Evolutionary conservation across 1,284 basidiomycete genomes (phyloP).

Genomic region (Schizophyllum commune): DNA sequence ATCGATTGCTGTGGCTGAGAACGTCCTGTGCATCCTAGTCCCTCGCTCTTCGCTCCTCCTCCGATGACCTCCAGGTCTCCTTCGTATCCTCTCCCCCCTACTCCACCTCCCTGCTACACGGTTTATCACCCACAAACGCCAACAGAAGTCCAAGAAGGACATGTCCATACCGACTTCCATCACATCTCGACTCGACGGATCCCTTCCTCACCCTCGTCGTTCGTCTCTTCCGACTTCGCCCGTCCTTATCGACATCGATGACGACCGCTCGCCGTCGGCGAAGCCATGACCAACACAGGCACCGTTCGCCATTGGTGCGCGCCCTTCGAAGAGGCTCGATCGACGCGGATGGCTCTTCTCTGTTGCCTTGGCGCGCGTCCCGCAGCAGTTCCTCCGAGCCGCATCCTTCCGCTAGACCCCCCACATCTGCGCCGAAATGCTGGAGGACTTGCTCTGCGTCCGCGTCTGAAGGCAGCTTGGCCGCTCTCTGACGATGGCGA

Average conservation of each 20-base stretch:
- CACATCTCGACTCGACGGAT: background rate
- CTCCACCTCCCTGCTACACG: too few species aligned
- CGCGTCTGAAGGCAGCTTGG: background rate
- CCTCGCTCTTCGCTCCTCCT: too few species aligned
- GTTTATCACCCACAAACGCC: too few species aligned
- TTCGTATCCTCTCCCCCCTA: too few species aligned
- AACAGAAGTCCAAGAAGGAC: too few species aligned
- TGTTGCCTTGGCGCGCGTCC: background rate
- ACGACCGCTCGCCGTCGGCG: background rate
- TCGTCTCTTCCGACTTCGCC: background rate
- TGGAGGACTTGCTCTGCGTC: background rate
- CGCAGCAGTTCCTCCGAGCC: background rate
- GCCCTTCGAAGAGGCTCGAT: background rate
- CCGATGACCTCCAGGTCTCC: too few species aligned
- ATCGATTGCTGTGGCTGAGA: too few species aligned
- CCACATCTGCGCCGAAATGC: background rate
- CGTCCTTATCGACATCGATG: background rate
- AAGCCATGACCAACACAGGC: background rate
- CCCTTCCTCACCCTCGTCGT: background rate
- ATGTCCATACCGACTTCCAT: background rate
- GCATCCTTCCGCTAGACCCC: background rate
- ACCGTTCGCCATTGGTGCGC: background rate
- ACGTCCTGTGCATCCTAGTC: too few species aligned
- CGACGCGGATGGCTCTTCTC: background rate
- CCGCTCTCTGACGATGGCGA: background rate